These are phyloP conservation scores for Tripterygium wilfordii DNA, from an alignment of 177 flowering plant species.

Conservation along the genomic window DNA sequence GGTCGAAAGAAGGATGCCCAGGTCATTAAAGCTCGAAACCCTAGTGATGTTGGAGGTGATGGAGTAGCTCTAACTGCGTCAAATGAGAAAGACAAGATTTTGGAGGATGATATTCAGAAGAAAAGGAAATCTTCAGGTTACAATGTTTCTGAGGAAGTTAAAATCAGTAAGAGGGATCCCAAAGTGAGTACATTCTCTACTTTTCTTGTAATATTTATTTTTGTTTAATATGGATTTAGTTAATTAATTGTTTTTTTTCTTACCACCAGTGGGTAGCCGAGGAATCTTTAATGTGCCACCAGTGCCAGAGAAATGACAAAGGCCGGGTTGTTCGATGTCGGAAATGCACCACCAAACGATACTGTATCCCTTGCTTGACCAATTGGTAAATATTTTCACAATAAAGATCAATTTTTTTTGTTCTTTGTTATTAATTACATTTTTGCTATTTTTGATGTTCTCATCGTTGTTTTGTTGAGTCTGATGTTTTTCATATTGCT, in stretches of 20 bases:
- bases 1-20: no score
- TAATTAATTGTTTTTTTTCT: neutral
- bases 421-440: neutral
- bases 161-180: no score
- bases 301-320: conserved; percentile 46
- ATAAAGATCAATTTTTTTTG: neutral
- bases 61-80: no score
- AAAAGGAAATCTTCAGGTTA: no score
- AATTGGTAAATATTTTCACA: conserved; percentile 16
- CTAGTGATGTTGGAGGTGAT: no score
- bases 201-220: neutral
- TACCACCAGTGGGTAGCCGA: neutral
- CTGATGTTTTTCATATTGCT: no score
- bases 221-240: neutral
- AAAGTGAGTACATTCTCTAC: no score
- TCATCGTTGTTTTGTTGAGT: neutral
- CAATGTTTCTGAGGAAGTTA: no score
- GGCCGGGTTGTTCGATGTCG: conserved; percentile 32
- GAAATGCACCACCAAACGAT: conserved; percentile 25
- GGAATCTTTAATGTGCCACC: conserved; percentile 39
- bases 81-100: no score
- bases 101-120: no score
- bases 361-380: conserved; percentile 23
- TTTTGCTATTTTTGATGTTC: neutral
- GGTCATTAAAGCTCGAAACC: no score